Percentiles rank a stretch among this genome's conserved stretches.
Evolutionary conservation across 768 basidiomycete species (phyloP).

Genomic region (Tricholoma matsutake): DNA sequence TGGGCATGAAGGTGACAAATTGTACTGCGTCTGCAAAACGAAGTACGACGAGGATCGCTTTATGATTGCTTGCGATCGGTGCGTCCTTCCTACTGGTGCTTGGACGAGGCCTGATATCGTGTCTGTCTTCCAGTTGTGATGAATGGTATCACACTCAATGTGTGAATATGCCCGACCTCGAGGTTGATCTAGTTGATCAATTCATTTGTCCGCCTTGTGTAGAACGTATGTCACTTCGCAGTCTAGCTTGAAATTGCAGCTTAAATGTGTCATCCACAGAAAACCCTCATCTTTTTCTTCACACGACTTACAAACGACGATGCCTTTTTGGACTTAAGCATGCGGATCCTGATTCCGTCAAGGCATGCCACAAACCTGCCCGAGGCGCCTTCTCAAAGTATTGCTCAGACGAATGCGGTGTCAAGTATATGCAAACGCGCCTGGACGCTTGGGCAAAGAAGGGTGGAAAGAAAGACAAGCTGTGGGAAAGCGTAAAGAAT

Average conservation of each 20-base stretch:
- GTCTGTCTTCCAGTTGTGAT: slow-evolving; percentile 60
- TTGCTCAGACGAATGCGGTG: slow-evolving; percentile 86
- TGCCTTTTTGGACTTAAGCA: slow-evolving; percentile 71
- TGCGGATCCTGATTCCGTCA: slow-evolving; percentile 54
- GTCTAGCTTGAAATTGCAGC: background rate
- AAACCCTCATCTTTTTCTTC: slow-evolving; percentile 54
- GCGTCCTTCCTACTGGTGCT: slow-evolving; percentile 23
- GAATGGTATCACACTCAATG: slow-evolving; percentile 94
- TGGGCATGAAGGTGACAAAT: slow-evolving; percentile 58
- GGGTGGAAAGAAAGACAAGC: slow-evolving; percentile 57
- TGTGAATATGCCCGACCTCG: slow-evolving; percentile 74
- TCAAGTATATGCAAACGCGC: slow-evolving; percentile 65
- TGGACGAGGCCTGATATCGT: background rate
- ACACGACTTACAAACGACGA: slow-evolving; percentile 78
- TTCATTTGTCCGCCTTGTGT: slow-evolving; percentile 86
- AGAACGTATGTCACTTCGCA: slow-evolving; percentile 49
- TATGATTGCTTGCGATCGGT: slow-evolving; percentile 96
- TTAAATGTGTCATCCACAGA: slow-evolving; percentile 33
- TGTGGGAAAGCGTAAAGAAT: slow-evolving; percentile 75
- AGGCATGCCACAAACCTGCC: slow-evolving; percentile 77
- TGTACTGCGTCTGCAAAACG: slow-evolving; percentile 89
- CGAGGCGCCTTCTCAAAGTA: slow-evolving; percentile 87
- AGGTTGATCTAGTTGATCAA: slow-evolving; percentile 87
- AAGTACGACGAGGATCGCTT: slow-evolving; percentile 82
- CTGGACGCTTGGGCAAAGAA: slow-evolving; percentile 60